A percentile compares a stretch with the other conserved stretches of the same genome.
phyloP scores from a whole-genome alignment of 768 basidiomycete genomes.

The Dioszegia hungarica region DNA sequence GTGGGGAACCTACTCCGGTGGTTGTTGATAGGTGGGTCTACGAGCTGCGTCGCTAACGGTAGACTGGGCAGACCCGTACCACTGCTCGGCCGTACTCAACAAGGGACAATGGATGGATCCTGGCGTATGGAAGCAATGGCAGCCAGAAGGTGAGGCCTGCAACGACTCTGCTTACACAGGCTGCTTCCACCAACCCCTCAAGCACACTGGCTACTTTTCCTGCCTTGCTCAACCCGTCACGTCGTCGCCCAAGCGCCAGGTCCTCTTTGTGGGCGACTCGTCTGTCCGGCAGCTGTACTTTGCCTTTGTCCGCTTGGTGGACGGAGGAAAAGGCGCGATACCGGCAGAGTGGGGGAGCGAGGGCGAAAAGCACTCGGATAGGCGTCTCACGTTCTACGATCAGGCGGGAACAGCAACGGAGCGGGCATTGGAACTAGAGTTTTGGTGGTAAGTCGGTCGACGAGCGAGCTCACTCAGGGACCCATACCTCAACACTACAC shows the following conservation, averaged over 20 bases:
- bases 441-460: constrained; percentile 41
- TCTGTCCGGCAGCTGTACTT: constrained; percentile 75
- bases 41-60: not conserved
- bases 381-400: constrained; percentile 20
- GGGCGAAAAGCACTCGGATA: constrained; percentile 65
- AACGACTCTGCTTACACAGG: constrained; percentile 53
- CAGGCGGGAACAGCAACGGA: constrained; percentile 11
- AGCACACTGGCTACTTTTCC: constrained; percentile 2
- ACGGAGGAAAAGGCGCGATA: constrained; percentile 52
- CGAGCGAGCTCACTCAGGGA: constrained; percentile 56
- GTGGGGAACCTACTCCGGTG: constrained; percentile 46
- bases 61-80: constrained; percentile 71
- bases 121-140: constrained; percentile 65
- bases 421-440: constrained; percentile 29
- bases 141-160: constrained; percentile 65
- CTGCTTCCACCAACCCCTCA: constrained; percentile 61
- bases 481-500: constrained; percentile 73
- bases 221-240: constrained; percentile 8
- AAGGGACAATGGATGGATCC: constrained; percentile 73
- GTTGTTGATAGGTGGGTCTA: constrained; percentile 44
- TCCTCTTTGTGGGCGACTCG: constrained; percentile 82
- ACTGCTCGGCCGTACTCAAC: constrained; percentile 66
- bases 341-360: constrained; percentile 54
- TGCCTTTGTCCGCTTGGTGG: constrained; percentile 61
- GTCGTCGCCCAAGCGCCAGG: constrained; percentile 46